phyloP scores from a whole-genome alignment of 257 asterid genomes.

The Solanum sitiens region DNA sequence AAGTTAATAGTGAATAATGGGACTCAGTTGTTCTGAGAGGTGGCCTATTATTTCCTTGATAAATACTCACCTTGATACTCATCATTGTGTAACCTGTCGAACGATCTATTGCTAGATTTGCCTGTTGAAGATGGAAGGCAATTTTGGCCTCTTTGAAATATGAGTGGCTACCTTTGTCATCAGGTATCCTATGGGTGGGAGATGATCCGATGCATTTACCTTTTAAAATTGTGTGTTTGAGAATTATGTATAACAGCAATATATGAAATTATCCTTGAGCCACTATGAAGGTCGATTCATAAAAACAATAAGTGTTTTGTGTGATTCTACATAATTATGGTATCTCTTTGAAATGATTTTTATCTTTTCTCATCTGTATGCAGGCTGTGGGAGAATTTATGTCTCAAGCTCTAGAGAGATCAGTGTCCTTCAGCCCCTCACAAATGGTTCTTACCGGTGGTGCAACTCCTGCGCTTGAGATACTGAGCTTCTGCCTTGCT shows the following conservation, averaged over 20 bases:
- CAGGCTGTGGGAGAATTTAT: conserved; percentile 57
- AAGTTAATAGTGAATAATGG: not conserved
- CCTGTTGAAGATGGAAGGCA: not conserved
- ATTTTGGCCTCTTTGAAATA: not conserved
- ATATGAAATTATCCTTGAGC: not conserved
- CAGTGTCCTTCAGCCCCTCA: conserved; percentile 34
- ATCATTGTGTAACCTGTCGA: not conserved
- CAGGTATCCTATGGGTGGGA: not conserved
- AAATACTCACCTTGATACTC: not conserved
- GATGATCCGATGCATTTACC: not conserved
- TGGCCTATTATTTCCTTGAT: not conserved
- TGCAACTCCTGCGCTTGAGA: conserved; percentile 53
- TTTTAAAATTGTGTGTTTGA: not conserved
- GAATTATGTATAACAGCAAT: not conserved
- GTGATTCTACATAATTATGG: not conserved
- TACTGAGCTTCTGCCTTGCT: conserved; percentile 52
- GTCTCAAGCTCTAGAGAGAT: conserved; percentile 37
- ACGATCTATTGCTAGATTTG: conserved; percentile 1
- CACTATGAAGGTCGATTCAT: not conserved
- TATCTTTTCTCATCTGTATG: not conserved
- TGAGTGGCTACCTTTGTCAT: not conserved
- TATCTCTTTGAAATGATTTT: not conserved
- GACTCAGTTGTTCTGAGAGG: not conserved
- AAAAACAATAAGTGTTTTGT: not conserved
- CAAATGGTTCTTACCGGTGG: conserved; percentile 47